Evolutionary conservation across 2,329 filamentous ascomycete species (phyloP), one percentile per base, ranked within the genome.

Genomic region (Fusarium hainanense): DNA sequence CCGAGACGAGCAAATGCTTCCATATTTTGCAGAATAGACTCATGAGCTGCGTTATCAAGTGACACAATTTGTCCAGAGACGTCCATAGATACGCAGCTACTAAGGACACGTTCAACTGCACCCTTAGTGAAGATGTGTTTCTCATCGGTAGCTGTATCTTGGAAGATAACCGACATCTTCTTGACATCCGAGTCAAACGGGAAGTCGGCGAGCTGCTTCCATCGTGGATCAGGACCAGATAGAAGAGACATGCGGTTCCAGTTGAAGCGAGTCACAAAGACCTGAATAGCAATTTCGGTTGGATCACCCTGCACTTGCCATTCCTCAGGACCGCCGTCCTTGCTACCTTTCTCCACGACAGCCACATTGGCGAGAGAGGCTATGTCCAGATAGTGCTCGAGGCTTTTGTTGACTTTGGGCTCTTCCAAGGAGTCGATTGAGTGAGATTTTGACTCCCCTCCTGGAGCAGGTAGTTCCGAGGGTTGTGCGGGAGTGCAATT

Each of bases 121-220:
- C 88, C 89, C 74, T 89, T 90, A 55, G 87, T 89, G 73, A 89
- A 89, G 44, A 88, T 81, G 68, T 79, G 82, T 54, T 80, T 82
- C 46, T 82, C 76, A 27, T 78, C 76, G 2, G 76, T 79, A 5
- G 77, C 71, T 7, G 71, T 72, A 27, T 84, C 77, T 51, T 84
- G 76, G 76, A 90, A 91, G 48, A 92, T 88, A 32, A 92, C 89
- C 0, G 90, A 91, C 91, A 93, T 93, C 72, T 90, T 91, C 82
- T 93, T 93, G 66, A 93, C 86, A 58, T 87, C 87, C 0, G 90
- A 92, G 74, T 93, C 91, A 71, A 93, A 93, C 0, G 90, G 90
- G 59, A 91, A 92, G 72, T 93, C 91, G 2, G 88, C 87, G 21
- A 89, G 78, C 66, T 90, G 85, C 25, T 80, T 81, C 88, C 88